These are phyloP conservation scores for Penicillium brasilianum DNA, from an alignment of 2,329 filamentous ascomycete genomes.

Conservation along the genomic window DNA sequence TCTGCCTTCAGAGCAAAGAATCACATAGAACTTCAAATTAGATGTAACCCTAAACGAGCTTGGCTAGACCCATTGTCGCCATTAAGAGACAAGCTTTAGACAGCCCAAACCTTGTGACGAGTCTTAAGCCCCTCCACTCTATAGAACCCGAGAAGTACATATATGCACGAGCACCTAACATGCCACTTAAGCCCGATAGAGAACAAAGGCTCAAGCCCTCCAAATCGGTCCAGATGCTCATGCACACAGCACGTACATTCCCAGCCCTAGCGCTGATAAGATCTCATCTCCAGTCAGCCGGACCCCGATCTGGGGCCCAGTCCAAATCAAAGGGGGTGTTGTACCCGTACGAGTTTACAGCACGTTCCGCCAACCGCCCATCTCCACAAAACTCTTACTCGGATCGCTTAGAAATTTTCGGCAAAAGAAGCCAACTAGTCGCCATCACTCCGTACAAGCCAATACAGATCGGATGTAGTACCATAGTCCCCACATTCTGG, in stretches of 20 bases:
- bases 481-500: conserved; percentile 54
- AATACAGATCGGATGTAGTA: conserved; percentile 61
- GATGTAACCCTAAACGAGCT: too few relatives aligned
- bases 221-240: neutral
- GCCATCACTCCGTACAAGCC: conserved; percentile 61
- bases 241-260: neutral
- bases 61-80: neutral
- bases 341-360: neutral
- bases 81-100: neutral
- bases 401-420: conserved; percentile 55
- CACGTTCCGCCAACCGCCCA: neutral
- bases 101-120: neutral
- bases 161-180: neutral
- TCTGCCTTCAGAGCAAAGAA: neutral
- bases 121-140: neutral
- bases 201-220: neutral
- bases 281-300: conserved; percentile 1
- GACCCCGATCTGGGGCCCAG: neutral
- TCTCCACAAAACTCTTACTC: conserved; percentile 41
- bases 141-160: neutral
- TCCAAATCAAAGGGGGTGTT: neutral
- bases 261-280: conserved; percentile 2
- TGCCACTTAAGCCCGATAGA: neutral
- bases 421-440: conserved; percentile 57
- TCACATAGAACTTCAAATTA: neutral